These are phyloP conservation scores for Kodamaea laetipori DNA, from an alignment of 805 yeast genomes.

Conservation along the genomic window DNA sequence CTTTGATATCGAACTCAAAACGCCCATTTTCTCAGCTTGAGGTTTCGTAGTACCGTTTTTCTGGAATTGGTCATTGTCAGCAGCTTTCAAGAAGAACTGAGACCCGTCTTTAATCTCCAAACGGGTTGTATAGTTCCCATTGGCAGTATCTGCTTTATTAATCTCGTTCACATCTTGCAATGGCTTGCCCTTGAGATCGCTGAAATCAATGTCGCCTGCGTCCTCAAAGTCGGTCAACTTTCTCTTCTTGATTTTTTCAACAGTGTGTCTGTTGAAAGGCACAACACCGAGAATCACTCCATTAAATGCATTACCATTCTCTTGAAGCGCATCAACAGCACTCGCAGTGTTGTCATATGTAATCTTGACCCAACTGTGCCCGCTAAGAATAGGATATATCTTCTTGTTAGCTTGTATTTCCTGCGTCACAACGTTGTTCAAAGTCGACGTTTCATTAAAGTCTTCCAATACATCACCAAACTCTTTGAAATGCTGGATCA, in stretches of 20 bases:
- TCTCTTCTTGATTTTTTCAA: conserved; percentile 58
- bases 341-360: conserved; percentile 76
- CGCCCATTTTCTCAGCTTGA: conserved; percentile 33
- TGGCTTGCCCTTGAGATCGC: conserved; percentile 10
- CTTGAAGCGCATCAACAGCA: conserved; percentile 82
- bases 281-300: conserved; percentile 68
- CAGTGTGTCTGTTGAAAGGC: conserved; percentile 61
- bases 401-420: conserved; percentile 14
- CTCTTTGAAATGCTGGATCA: conserved; percentile 72
- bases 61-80: conserved; percentile 25
- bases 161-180: conserved; percentile 9
- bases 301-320: conserved; percentile 72
- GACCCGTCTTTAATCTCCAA: conserved; percentile 45
- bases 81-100: conserved; percentile 35
- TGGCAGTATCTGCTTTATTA: conserved; percentile 8
- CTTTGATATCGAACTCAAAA: conserved; percentile 35
- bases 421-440: conserved; percentile 3
- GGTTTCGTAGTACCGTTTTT: conserved; percentile 21
- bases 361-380: conserved; percentile 87
- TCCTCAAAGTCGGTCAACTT: conserved; percentile 48
- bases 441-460: conserved; percentile 42
- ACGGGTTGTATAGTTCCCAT: conserved; percentile 24
- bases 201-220: conserved; percentile 41
- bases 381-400: conserved; percentile 71
- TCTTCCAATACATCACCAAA: conserved; percentile 82